phyloP scores from a whole-genome alignment of 2,329 filamentous ascomycete species.

The Ceratocystis eucalypticola region DNA sequence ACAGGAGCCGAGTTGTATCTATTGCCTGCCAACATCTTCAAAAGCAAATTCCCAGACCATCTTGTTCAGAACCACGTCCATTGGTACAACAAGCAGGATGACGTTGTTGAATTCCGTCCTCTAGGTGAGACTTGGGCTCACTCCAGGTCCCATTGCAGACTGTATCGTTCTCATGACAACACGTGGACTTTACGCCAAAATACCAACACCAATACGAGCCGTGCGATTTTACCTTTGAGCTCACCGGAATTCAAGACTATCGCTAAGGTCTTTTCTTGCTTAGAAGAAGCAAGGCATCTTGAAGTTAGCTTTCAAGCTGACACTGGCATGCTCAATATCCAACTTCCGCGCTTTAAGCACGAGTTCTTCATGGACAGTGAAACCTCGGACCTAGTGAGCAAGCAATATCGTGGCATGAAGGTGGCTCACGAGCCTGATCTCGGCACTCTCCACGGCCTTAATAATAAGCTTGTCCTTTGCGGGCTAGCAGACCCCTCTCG shows the following conservation, averaged over 20 bases:
- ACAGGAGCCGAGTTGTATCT: slow-evolving; percentile 23
- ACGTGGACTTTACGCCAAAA: slow-evolving; percentile 21
- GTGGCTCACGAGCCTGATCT: slow-evolving; percentile 35
- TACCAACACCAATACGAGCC: neutral
- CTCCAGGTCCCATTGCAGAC: slow-evolving; percentile 21
- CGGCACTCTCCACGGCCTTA: slow-evolving; percentile 36
- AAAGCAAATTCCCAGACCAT: slow-evolving; percentile 24
- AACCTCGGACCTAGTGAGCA: slow-evolving; percentile 28
- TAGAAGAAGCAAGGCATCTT: neutral
- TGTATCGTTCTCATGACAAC: slow-evolving; percentile 14
- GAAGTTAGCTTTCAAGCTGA: neutral
- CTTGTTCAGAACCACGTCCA: slow-evolving; percentile 33
- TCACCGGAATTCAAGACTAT: neutral
- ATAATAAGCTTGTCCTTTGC: slow-evolving; percentile 35
- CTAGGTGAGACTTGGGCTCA: slow-evolving; percentile 23
- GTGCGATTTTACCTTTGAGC: neutral
- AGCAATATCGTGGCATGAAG: slow-evolving; percentile 37
- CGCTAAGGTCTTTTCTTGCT: neutral
- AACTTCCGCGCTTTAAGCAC: slow-evolving; percentile 36
- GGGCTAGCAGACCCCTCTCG: slow-evolving; percentile 18
- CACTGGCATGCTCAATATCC: slow-evolving; percentile 26
- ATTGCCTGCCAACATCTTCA: slow-evolving; percentile 26
- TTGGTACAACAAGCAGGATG: slow-evolving; percentile 31
- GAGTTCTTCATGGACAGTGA: slow-evolving; percentile 31
- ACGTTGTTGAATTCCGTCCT: slow-evolving; percentile 27